phyloP scores from a whole-genome alignment of 208 protist species.

The Trypanosoma rangeli region DNA sequence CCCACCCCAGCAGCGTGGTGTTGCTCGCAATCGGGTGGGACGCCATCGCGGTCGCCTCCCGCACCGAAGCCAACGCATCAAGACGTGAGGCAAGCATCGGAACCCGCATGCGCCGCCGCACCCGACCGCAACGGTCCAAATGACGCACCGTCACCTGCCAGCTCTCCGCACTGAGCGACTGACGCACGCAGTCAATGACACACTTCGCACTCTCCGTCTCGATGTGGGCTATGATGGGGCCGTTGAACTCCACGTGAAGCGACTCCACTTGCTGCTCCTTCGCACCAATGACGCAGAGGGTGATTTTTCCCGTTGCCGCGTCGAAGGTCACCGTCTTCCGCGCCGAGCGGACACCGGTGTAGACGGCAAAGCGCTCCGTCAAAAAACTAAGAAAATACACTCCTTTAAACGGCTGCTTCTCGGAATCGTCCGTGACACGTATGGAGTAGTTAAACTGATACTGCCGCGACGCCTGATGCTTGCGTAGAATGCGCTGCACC shows the following conservation, averaged over 20 bases:
- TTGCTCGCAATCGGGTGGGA: constrained; percentile 21
- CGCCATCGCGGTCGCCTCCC: constrained; percentile 31
- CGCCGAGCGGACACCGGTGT: constrained; percentile 65
- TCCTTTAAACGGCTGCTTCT: constrained; percentile 62
- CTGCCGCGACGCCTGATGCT: constrained; percentile 41
- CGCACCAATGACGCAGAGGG: constrained; percentile 39
- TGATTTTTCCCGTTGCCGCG: constrained; percentile 31
- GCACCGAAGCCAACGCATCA: constrained; percentile 74
- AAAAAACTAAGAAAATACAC: constrained; percentile 61
- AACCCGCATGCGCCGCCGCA: constrained; percentile 75
- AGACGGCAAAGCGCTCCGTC: constrained; percentile 48
- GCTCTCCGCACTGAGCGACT: constrained; percentile 25
- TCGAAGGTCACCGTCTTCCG: constrained; percentile 78
- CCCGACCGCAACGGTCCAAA: constrained; percentile 58
- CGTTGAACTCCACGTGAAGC: constrained; percentile 33
- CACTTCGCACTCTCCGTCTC: constrained; percentile 54
- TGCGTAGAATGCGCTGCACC: constrained; percentile 59
- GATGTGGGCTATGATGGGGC: constrained; percentile 48
- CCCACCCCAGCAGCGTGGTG: constrained; percentile 52
- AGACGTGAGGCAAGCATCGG: constrained; percentile 77
- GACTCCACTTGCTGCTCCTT: constrained; percentile 7
- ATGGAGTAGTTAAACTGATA: constrained; percentile 83
- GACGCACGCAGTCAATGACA: constrained; percentile 42
- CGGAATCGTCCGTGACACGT: constrained; percentile 47
- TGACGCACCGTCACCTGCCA: constrained; percentile 61